phyloP scores from a whole-genome alignment of 2,329 filamentous ascomycete species.

The Phaeoacremonium minimum region DNA sequence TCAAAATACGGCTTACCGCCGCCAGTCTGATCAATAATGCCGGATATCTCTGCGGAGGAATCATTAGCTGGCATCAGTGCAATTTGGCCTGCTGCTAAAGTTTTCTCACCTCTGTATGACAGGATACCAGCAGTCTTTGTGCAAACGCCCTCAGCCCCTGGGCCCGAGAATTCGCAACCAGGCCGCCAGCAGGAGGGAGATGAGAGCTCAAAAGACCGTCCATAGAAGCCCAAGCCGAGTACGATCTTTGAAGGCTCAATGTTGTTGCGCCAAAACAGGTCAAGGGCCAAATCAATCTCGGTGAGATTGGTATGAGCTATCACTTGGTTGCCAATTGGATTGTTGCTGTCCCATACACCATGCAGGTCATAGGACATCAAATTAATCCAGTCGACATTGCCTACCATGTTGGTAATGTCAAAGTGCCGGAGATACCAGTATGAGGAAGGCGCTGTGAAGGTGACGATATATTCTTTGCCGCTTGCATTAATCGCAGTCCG shows the following conservation, averaged over 20 bases:
- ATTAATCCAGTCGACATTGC: conserved; percentile 25
- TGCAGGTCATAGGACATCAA: conserved; percentile 33
- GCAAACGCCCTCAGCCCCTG: background rate
- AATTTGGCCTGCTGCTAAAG: too few relatives aligned
- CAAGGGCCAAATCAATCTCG: conserved; percentile 29
- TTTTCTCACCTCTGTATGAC: background rate
- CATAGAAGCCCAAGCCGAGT: conserved; percentile 35
- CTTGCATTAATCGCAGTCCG: background rate
- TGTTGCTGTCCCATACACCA: conserved; percentile 24
- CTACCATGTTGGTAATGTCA: conserved; percentile 2
- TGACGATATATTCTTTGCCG: background rate
- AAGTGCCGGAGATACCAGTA: conserved; percentile 14
- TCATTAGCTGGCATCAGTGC: too few relatives aligned
- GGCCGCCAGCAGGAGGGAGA: conserved; percentile 3
- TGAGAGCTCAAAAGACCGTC: conserved; percentile 8
- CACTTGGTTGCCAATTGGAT: conserved; percentile 19
- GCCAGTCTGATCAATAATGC: background rate
- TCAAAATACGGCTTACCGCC: background rate
- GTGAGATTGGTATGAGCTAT: conserved; percentile 33
- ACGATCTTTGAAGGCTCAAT: conserved; percentile 29
- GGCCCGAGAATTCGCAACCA: conserved; percentile 3
- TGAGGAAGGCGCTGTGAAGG: conserved; percentile 9
- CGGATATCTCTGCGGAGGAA: too few relatives aligned
- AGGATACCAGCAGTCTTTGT: conserved; percentile 1
- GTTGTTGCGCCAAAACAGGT: conserved; percentile 35